phyloP scores from a whole-genome alignment of 768 basidiomycete genomes.

The Tylopilus vinaceipallidus region DNA sequence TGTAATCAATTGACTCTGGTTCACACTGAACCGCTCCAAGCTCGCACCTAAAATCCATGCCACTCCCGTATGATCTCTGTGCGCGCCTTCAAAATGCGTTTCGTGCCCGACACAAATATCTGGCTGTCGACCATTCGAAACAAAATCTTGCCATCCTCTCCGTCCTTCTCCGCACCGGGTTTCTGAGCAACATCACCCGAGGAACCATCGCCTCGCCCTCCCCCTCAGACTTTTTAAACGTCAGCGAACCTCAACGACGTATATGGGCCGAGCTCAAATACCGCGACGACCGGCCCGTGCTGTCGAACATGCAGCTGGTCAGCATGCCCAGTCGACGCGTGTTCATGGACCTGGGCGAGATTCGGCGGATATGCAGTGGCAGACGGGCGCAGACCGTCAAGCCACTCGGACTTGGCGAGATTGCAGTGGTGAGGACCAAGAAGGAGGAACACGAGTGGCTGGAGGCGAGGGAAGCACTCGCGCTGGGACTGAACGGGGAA shows the following conservation, averaged over 20 bases:
- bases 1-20: too few relatives aligned
- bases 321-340: constrained; percentile 82
- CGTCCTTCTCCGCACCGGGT: constrained; percentile 89
- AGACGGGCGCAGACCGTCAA: constrained; percentile 75
- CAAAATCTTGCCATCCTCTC: constrained; percentile 91
- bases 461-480: constrained; percentile 90
- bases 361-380: constrained; percentile 78
- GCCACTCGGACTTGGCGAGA: constrained; percentile 89
- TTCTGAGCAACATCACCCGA: constrained; percentile 79
- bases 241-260: constrained; percentile 63
- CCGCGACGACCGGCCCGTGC: constrained; percentile 83
- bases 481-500: constrained; percentile 77
- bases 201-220: constrained; percentile 67
- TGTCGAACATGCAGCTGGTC: constrained; percentile 76
- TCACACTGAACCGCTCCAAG: too few relatives aligned
- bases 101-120: constrained; percentile 73
- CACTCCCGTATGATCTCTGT: constrained; percentile 82
- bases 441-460: constrained; percentile 77
- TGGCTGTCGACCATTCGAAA: constrained; percentile 78
- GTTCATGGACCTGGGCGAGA: constrained; percentile 69
- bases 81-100: constrained; percentile 92
- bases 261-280: constrained; percentile 97
- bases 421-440: constrained; percentile 78
- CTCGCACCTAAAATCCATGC: constrained; percentile 38
- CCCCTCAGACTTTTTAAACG: constrained; percentile 59